Base-by-base conservation (phyloP, 2,329 filamentous ascomycete genomes). In the Aspergillus fumigatus region DNA sequence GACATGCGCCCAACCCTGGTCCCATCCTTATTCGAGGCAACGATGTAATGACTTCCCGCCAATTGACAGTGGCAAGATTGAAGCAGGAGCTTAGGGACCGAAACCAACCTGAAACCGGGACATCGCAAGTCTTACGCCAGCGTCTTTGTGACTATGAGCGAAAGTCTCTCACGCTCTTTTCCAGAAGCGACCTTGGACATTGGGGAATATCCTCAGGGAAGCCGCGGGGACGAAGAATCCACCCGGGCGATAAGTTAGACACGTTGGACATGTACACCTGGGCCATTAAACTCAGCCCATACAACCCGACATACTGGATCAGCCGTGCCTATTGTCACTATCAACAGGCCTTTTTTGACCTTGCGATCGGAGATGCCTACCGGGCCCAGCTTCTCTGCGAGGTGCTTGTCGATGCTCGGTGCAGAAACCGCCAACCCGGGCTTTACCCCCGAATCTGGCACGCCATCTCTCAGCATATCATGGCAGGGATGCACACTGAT, bases 251-350 rank as follows among this genome's bases (percentile, higher is more conserved):
- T 7, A 25, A 35, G 5, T 50, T 72, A 14, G 55, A 59, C 4
- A 63, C 70, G 2, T 57, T 73, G 9, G 70, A 74, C 27, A 69
- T 74, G 65, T 75, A 74, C 55, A 75, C 72, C 1, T 68, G 66
- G 54, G 71, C 70, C 19, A 68, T 74, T 40, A 54, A 63, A 8
- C 53, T 70, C 19, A 73, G 65, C 48, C 72, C 72, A 1, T 74
- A 74, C 53, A 75, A 74, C 47, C 71, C 72, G 8, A 54, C 70
- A 3, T 74, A 74, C 59, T 75, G 72, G 72, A 57, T 68, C 8
- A 70, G 70, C 41, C 64, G 72, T 9, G 70, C 70, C 11, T 74
- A 70, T 53, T 67, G 71, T 14, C 65, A 70, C 59, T 73, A 73
- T 43, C 64, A 67, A 38, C 64, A 65, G 48, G 69, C 63, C 1